Conservation (phyloP, 306 rosid genomes). For the Erythrophleum fordii region DNA sequence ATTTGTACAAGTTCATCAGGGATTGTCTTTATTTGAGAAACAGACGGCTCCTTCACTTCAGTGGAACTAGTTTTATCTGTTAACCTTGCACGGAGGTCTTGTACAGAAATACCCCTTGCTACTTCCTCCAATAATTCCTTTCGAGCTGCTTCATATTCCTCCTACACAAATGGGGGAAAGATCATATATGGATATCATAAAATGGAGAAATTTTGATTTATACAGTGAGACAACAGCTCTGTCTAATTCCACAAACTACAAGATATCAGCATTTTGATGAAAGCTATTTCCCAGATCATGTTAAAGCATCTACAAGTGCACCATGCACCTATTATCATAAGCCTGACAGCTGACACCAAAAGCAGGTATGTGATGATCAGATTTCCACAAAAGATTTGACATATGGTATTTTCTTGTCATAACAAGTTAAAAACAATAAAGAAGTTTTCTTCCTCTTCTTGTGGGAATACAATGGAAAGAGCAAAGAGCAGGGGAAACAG, state of each 20-base stretch:
- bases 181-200: slow-evolving; percentile 20
- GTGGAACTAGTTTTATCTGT: slow-evolving; percentile 48
- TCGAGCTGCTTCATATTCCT: slow-evolving; percentile 95
- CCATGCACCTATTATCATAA: slow-evolving; percentile 1
- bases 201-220: slow-evolving; percentile 18
- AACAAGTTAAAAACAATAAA: neutral
- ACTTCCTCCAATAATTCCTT: slow-evolving; percentile 77
- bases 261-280: slow-evolving; percentile 11
- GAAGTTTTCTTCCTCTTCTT: neutral
- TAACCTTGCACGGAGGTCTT: slow-evolving; percentile 76
- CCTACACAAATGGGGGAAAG: slow-evolving; percentile 49
- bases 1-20: slow-evolving; percentile 80
- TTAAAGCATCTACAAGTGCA: slow-evolving; percentile 16
- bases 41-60: slow-evolving; percentile 56
- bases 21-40: slow-evolving; percentile 52
- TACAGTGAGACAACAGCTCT: slow-evolving; percentile 10
- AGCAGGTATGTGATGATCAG: slow-evolving; percentile 3
- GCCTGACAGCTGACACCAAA: slow-evolving; percentile 7
- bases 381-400: slow-evolving; percentile 1
- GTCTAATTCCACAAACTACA: slow-evolving; percentile 25
- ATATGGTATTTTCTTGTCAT: neutral
- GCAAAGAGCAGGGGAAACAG: neutral
- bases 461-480: neutral
- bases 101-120: slow-evolving; percentile 81
- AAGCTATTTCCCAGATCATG: slow-evolving; percentile 25